These are phyloP conservation scores for Zanthoxylum bungeanum DNA, from an alignment of 345 rosid species.

Conservation along the genomic window DNA sequence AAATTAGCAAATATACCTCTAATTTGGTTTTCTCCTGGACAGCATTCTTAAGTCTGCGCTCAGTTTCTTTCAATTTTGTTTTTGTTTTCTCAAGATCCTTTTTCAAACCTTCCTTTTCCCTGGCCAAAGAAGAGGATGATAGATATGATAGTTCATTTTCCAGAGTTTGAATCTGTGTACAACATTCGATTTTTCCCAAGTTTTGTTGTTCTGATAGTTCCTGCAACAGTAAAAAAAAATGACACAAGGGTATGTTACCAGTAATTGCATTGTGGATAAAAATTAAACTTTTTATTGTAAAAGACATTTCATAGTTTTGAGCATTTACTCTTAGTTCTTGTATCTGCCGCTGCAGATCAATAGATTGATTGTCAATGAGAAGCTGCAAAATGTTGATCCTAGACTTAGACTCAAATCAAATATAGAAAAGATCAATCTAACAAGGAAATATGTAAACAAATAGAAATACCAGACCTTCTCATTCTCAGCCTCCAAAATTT, in stretches of 20 bases:
- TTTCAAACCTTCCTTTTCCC: conserved; percentile 74
- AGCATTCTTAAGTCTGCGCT: conserved; percentile 72
- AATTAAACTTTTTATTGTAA: background rate
- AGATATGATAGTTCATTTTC: conserved; percentile 63
- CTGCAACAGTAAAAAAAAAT: conserved; percentile 33
- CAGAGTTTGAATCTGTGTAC: conserved; percentile 59
- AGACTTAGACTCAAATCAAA: background rate
- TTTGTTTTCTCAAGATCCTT: conserved; percentile 85
- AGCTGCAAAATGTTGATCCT: conserved; percentile 34
- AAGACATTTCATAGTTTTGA: conserved; percentile 42
- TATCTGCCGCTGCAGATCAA: conserved; percentile 50
- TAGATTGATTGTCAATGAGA: conserved; percentile 38
- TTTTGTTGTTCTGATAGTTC: conserved; percentile 52
- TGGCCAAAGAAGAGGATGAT: conserved; percentile 62
- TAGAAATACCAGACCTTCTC: conserved; percentile 51
- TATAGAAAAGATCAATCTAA: background rate
- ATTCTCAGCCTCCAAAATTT: conserved; percentile 45
- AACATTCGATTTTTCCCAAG: conserved; percentile 45
- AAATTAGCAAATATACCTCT: conserved; percentile 66
- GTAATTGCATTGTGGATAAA: background rate
- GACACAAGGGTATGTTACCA: conserved; percentile 3
- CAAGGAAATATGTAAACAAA: background rate
- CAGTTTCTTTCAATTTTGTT: conserved; percentile 75
- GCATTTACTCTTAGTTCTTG: conserved; percentile 44
- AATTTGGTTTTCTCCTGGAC: conserved; percentile 96